Evolutionary conservation across 2,329 filamentous ascomycete species (phyloP).

Genomic region (Ophiostoma sp.): DNA sequence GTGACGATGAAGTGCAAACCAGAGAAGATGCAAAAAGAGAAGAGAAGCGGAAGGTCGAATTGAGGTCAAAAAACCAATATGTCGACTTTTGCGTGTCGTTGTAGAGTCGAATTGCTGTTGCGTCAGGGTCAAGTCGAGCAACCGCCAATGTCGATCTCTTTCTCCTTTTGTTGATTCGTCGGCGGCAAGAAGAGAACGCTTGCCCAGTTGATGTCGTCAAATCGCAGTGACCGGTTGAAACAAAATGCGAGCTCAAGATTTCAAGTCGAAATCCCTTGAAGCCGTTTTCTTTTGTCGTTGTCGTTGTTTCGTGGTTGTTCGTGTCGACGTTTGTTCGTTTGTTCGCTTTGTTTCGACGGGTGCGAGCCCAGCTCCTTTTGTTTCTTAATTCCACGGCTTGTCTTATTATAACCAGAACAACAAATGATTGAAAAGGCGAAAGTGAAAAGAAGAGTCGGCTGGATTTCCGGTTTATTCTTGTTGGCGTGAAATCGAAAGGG

Average conservation of each 20-base stretch:
- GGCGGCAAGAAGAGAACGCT: neutral
- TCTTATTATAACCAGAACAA: constrained; percentile 24
- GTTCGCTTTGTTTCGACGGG: constrained; percentile 15
- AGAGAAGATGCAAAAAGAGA: neutral
- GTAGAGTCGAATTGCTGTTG: neutral
- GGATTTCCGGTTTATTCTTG: constrained; percentile 22
- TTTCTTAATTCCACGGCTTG: constrained; percentile 19
- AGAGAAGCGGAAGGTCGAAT: neutral
- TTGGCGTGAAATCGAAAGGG: constrained; percentile 25
- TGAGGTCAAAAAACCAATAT: neutral
- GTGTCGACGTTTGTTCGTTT: neutral
- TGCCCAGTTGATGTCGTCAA: neutral
- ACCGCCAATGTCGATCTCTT: constrained; percentile 18
- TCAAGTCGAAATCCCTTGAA: neutral
- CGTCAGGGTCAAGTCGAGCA: neutral
- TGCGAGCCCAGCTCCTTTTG: constrained; percentile 12
- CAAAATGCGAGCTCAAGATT: neutral
- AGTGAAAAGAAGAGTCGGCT: neutral
- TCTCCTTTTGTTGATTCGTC: neutral
- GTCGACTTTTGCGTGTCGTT: neutral
- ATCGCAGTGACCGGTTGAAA: neutral
- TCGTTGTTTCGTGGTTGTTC: neutral
- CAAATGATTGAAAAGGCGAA: neutral
- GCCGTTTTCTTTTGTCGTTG: neutral
- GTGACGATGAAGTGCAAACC: constrained; percentile 2